Conservation (phyloP, 805 yeast species). For the Metschnikowia matae region DNA sequence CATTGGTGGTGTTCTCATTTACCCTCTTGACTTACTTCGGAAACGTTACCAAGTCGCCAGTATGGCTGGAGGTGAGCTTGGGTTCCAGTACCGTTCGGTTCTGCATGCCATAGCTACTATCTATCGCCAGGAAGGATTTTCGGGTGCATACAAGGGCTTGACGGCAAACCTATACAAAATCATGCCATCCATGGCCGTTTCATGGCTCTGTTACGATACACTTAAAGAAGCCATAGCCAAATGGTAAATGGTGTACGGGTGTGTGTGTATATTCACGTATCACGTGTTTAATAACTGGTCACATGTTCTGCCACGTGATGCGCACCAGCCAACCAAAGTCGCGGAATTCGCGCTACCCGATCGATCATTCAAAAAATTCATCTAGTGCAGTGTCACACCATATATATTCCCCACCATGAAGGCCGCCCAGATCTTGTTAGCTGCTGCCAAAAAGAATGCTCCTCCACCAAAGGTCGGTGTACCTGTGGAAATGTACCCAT, state of each 20-base stretch:
- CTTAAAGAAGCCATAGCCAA: slow-evolving; percentile 43
- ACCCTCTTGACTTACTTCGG: slow-evolving; percentile 86
- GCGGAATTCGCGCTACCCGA: slow-evolving; percentile 11
- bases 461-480: slow-evolving; percentile 18
- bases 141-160: slow-evolving; percentile 69
- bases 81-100: slow-evolving; percentile 77
- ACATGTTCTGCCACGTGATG: neutral
- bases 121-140: slow-evolving; percentile 66
- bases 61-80: slow-evolving; percentile 73
- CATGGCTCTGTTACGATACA: slow-evolving; percentile 83
- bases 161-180: slow-evolving; percentile 83
- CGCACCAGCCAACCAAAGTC: slow-evolving; percentile 17
- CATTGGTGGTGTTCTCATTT: slow-evolving; percentile 82
- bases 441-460: slow-evolving; percentile 35
- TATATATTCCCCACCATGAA: slow-evolving; percentile 24
- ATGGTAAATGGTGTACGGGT: slow-evolving; percentile 22
- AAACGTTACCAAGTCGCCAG: slow-evolving; percentile 88
- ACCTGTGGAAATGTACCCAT: slow-evolving; percentile 46
- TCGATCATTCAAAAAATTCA: slow-evolving; percentile 7
- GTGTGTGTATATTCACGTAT: neutral
- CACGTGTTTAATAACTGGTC: neutral
- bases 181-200: slow-evolving; percentile 93
- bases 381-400: neutral
- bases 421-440: slow-evolving; percentile 37
- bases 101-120: slow-evolving; percentile 69